Conservation (phyloP, 495 filamentous ascomycete species). For the Penicillium pancosmium region DNA sequence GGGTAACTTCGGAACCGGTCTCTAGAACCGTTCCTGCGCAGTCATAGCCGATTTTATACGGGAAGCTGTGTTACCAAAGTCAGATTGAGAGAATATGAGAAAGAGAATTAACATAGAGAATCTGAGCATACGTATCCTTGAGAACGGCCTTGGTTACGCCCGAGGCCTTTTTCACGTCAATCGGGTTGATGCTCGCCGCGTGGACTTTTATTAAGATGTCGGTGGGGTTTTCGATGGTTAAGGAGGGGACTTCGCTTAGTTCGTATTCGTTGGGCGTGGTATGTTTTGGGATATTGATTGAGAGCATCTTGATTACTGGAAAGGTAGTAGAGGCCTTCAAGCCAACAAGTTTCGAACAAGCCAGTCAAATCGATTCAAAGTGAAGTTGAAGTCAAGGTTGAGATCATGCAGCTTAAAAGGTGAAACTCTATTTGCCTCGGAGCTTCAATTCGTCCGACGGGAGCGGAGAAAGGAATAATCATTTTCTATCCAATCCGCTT, state of each 20-base stretch:
- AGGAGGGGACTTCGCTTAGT: constrained; percentile 44
- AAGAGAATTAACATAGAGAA: not conserved
- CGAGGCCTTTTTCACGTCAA: constrained; percentile 52
- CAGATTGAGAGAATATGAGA: not conserved
- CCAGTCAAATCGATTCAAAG: no score
- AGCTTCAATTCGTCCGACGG: constrained; percentile 1
- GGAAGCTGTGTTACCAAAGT: constrained; percentile 28
- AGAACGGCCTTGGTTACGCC: constrained; percentile 33
- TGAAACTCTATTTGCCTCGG: not conserved
- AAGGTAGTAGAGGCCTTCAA: no score
- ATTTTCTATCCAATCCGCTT: not conserved
- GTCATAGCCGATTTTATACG: constrained; percentile 48
- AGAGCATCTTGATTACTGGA: constrained; percentile 42
- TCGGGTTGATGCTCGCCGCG: constrained; percentile 51
- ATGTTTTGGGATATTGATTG: constrained; percentile 45
- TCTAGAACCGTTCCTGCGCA: constrained; percentile 49
- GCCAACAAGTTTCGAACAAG: no score
- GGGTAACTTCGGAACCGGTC: constrained; percentile 42
- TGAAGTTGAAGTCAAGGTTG: no score
- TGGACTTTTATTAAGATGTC: constrained; percentile 55
- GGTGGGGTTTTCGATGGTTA: constrained; percentile 37
- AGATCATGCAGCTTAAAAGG: not conserved
- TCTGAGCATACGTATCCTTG: constrained; percentile 23
- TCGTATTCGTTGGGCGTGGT: constrained; percentile 45
- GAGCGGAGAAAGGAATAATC: not conserved